Evolutionary conservation across 306 rosid species (phyloP).

Genomic region (Quercus mongolica): DNA sequence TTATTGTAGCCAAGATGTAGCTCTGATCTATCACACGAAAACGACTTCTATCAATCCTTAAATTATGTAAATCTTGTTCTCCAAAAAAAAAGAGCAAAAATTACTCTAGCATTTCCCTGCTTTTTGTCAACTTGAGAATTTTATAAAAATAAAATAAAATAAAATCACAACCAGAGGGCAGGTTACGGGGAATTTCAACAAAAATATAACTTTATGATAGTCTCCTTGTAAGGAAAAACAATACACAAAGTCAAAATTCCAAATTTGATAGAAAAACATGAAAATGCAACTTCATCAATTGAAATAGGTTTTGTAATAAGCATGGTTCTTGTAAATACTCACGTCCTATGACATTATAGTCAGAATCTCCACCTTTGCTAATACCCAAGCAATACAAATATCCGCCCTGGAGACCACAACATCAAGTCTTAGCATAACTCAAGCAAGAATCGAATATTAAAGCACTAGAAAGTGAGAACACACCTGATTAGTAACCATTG

Average conservation of each 20-base stretch:
- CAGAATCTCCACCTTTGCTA: conserved; percentile 44
- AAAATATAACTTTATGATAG: neutral
- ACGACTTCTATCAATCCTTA: neutral
- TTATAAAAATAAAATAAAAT: no score
- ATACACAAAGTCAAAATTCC: neutral
- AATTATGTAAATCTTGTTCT: neutral
- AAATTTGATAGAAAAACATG: neutral
- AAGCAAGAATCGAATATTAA: neutral
- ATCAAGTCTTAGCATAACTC: neutral
- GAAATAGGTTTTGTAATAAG: neutral
- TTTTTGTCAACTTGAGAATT: neutral
- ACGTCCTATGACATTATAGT: conserved; percentile 74
- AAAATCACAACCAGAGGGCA: neutral
- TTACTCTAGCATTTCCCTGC: neutral
- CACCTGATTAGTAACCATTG: conserved; percentile 8
- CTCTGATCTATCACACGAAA: neutral
- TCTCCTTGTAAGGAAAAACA: conserved; percentile 21
- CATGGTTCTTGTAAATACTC: conserved; percentile 34
- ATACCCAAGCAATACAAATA: conserved; percentile 47
- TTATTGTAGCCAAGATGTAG: neutral
- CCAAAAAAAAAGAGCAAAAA: neutral
- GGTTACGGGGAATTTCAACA: neutral
- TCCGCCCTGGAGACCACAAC: conserved; percentile 39
- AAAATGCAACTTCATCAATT: neutral
- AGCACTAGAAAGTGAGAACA: neutral